These are phyloP conservation scores for Dalechampia spathulata DNA, from an alignment of 441 rosid species.

Conservation along the genomic window DNA sequence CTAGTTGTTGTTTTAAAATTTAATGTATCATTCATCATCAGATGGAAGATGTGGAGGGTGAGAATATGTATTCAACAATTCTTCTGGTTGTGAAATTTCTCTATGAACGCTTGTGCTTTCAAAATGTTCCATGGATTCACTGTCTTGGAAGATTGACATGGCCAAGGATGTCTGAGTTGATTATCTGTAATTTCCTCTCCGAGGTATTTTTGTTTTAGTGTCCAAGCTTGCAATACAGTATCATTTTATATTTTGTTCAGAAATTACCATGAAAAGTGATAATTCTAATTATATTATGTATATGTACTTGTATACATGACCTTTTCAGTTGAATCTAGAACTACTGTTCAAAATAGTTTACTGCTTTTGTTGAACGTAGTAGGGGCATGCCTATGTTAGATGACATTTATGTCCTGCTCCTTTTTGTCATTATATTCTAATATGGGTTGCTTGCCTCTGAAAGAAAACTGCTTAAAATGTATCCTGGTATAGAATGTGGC, in stretches of 20 bases:
- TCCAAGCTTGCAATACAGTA: not conserved
- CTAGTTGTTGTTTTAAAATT: constrained; percentile 8
- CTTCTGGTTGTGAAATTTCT: constrained; percentile 58
- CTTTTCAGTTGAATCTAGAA: too few species aligned
- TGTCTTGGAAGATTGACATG: constrained; percentile 89
- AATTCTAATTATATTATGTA: not conserved
- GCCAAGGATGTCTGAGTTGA: constrained; percentile 86
- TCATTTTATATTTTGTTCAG: not conserved
- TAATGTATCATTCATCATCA: constrained; percentile 21
- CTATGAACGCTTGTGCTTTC: constrained; percentile 56
- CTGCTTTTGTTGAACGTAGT: too few species aligned
- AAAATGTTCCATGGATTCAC: constrained; percentile 66
- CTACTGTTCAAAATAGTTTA: too few species aligned
- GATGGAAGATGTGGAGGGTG: constrained; percentile 49
- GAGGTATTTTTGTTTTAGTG: constrained; percentile 39
- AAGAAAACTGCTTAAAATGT: too few species aligned
- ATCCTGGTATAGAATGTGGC: too few species aligned
- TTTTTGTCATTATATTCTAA: too few species aligned
- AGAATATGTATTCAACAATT: constrained; percentile 52
- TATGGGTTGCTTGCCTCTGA: too few species aligned
- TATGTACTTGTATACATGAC: too few species aligned
- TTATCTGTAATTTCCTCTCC: constrained; percentile 77
- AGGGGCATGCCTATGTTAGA: too few species aligned
- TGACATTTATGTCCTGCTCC: too few species aligned
- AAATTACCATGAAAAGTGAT: not conserved